phyloP scores from a whole-genome alignment of 257 asterid species.

The Rehmannia glutinosa region DNA sequence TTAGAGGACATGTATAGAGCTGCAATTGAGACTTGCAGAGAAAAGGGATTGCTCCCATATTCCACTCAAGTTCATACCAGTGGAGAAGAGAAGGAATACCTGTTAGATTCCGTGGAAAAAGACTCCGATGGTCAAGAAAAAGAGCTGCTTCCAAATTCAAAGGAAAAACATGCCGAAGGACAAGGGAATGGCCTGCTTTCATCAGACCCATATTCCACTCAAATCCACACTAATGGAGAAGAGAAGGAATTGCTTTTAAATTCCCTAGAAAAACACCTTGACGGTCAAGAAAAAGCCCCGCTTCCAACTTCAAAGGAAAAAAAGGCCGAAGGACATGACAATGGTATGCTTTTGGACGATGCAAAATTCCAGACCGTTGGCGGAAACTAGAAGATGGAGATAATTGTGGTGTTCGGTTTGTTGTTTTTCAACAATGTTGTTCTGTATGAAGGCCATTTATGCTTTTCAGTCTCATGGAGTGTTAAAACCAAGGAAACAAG shows the following conservation, averaged over 20 bases:
- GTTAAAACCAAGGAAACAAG: neutral
- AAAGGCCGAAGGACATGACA: constrained; percentile 12
- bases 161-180: constrained; percentile 7
- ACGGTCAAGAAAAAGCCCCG: constrained; percentile 1
- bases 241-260: constrained; percentile 13
- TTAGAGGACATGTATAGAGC: constrained; percentile 80
- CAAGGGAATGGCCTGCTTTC: neutral
- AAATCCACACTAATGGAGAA: constrained; percentile 21
- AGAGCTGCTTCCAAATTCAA: neutral
- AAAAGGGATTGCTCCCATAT: constrained; percentile 64
- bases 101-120: constrained; percentile 5
- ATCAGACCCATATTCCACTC: constrained; percentile 25
- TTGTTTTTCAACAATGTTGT: neutral
- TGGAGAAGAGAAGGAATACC: constrained; percentile 30
- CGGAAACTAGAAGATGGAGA: constrained; percentile 11
- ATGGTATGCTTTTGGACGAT: constrained; percentile 11
- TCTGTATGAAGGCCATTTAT: constrained; percentile 5
- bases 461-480: constrained; percentile 9
- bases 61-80: constrained; percentile 37
- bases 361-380: neutral
- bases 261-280: neutral
- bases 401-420: neutral
- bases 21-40: constrained; percentile 73
- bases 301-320: constrained; percentile 6
- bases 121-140: constrained; percentile 8